Percentiles rank a stretch among this genome's conserved stretches.
Conservation (phyloP, 2,329 filamentous ascomycete species). For the Shiraia bambusicola region DNA sequence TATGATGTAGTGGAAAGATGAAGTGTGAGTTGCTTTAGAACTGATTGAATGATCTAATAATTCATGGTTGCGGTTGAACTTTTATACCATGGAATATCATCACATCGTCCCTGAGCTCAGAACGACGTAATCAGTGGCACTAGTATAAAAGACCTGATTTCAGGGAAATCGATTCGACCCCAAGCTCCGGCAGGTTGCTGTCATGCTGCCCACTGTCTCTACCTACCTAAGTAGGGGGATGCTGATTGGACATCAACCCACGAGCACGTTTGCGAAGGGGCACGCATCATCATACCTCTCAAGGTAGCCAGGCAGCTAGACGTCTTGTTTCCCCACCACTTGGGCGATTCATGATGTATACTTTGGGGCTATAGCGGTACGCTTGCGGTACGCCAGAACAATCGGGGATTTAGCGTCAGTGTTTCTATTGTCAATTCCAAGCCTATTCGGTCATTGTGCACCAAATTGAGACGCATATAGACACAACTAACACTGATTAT, state of each 20-base stretch:
- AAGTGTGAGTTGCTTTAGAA: neutral
- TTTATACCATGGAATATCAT: slow-evolving; percentile 21
- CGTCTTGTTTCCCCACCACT: slow-evolving; percentile 18
- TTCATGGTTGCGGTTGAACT: slow-evolving; percentile 13
- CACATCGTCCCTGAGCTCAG: slow-evolving; percentile 9
- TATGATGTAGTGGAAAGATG: neutral
- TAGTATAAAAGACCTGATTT: slow-evolving; percentile 3
- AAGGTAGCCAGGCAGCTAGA: slow-evolving; percentile 11
- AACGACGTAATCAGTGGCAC: slow-evolving; percentile 28
- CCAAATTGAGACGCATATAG: neutral
- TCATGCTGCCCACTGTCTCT: neutral
- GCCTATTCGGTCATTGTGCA: slow-evolving; percentile 10
- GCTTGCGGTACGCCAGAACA: slow-evolving; percentile 15
- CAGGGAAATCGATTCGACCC: neutral
- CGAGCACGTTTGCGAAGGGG: neutral
- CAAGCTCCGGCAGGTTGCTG: neutral
- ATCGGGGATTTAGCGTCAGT: slow-evolving; percentile 3
- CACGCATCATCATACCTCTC: slow-evolving; percentile 4
- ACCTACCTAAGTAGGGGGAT: neutral
- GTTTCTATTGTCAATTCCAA: neutral
- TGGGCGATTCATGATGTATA: slow-evolving; percentile 5
- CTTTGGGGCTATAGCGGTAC: slow-evolving; percentile 8
- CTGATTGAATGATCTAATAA: neutral
- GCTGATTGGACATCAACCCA: neutral
- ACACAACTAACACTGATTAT: no score